Percentiles rank a stretch among this genome's conserved stretches.
Conservation (phyloP, 768 basidiomycete genomes). For the Scleroderma bovista region DNA sequence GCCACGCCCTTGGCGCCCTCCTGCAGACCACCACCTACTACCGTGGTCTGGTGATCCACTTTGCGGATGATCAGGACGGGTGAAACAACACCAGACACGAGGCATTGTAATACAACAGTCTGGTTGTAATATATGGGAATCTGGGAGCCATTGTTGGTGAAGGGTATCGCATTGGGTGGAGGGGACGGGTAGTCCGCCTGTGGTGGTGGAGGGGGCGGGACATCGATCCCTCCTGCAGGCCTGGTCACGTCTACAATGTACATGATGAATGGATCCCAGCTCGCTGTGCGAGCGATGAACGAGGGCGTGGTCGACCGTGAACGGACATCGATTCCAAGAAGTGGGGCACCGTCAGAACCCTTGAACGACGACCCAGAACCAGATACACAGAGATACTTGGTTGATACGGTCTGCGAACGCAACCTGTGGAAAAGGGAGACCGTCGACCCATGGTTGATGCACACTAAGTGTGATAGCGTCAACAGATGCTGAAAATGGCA, state of each 20-base stretch:
- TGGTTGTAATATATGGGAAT: constrained; percentile 96
- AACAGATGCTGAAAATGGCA: too few species aligned
- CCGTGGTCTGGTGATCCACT: constrained; percentile 85
- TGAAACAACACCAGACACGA: constrained; percentile 90
- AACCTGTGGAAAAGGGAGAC: constrained; percentile 95
- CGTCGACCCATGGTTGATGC: constrained; percentile 93
- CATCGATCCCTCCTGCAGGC: constrained; percentile 70
- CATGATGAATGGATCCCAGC: constrained; percentile 95
- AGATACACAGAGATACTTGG: constrained; percentile 94
- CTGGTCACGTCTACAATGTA: constrained; percentile 94
- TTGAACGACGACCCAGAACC: constrained; percentile 89
- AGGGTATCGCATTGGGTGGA: constrained; percentile 85
- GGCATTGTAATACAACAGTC: constrained; percentile 90
- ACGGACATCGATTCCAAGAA: constrained; percentile 75
- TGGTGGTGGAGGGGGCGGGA: constrained; percentile 74
- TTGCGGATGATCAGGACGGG: constrained; percentile 93
- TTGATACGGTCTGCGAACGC: constrained; percentile 92
- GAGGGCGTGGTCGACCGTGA: constrained; percentile 71
- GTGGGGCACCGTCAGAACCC: constrained; percentile 84
- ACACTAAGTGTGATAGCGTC: constrained; percentile 70
- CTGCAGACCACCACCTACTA: constrained; percentile 85
- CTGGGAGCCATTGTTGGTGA: constrained; percentile 76
- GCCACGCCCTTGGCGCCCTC: constrained; percentile 83
- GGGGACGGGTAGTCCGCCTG: constrained; percentile 89
- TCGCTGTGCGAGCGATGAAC: constrained; percentile 84